Conservation (phyloP, 441 rosid species). For the Pelargonium citronellum region DNA sequence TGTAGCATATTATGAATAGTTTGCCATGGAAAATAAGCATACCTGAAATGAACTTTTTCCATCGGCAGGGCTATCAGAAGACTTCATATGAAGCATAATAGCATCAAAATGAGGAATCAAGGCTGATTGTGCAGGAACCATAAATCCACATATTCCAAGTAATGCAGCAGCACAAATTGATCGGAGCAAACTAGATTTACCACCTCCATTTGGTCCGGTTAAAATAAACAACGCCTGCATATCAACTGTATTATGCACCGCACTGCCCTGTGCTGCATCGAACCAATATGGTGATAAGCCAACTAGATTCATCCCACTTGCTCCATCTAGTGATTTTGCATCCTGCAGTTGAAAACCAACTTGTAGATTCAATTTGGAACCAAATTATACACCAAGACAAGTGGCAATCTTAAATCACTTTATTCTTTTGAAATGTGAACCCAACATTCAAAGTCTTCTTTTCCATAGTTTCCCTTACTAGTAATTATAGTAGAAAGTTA, state of each 20-base stretch:
- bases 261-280: constrained; percentile 76
- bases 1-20: background rate
- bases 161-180: constrained; percentile 86
- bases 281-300: constrained; percentile 95
- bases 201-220: constrained; percentile 99
- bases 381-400: too few relatives aligned
- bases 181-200: constrained; percentile 95
- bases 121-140: constrained; percentile 95
- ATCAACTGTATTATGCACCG: constrained; percentile 69
- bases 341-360: constrained; percentile 32
- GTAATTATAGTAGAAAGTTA: too few relatives aligned
- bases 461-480: too few relatives aligned
- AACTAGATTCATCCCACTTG: constrained; percentile 48
- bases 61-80: constrained; percentile 94
- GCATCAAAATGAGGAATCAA: constrained; percentile 78
- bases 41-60: constrained; percentile 99
- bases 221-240: constrained; percentile 79
- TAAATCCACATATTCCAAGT: constrained; percentile 89
- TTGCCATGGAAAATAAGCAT: background rate
- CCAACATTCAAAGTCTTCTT: too few relatives aligned
- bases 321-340: constrained; percentile 26
- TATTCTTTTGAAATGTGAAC: too few relatives aligned
- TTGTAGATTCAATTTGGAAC: too few relatives aligned
- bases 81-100: constrained; percentile 98
- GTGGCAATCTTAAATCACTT: too few relatives aligned